These are phyloP conservation scores for Botrytis fragariae DNA, from an alignment of 2,329 filamentous ascomycete genomes.

Conservation along the genomic window DNA sequence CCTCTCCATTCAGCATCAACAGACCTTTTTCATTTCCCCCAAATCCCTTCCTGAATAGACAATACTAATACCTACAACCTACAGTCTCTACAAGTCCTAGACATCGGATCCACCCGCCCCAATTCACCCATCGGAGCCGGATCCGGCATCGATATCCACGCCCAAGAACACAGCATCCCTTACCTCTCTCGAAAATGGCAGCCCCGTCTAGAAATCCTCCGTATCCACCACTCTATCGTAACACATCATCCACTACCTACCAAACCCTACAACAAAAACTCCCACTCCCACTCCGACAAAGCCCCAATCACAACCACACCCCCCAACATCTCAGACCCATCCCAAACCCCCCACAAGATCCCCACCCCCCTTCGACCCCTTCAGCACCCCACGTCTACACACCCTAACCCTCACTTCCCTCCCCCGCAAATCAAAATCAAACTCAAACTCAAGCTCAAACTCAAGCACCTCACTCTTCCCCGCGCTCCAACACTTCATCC, in stretches of 20 bases:
- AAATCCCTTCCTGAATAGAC: not conserved
- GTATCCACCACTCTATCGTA: slow-evolving; percentile 59
- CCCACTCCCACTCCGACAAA: too few species aligned
- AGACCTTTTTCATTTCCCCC: not conserved
- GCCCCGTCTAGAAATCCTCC: slow-evolving; percentile 49
- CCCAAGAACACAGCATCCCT: not conserved
- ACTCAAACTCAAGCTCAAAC: too few species aligned
- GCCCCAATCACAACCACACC: slow-evolving; percentile 32
- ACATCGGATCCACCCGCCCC: slow-evolving; percentile 46
- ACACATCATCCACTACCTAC: slow-evolving; percentile 50
- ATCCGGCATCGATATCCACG: not conserved
- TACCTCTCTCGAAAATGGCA: not conserved
- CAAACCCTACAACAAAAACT: too few species aligned
- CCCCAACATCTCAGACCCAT: too few species aligned
- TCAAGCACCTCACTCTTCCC: slow-evolving; percentile 40
- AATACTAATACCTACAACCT: not conserved
- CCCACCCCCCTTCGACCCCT: slow-evolving; percentile 52
- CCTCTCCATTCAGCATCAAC: not conserved
- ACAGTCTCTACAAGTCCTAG: slow-evolving; percentile 48
- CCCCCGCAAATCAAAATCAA: slow-evolving; percentile 50
- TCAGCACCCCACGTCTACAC: slow-evolving; percentile 55
- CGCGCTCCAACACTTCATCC: slow-evolving; percentile 50
- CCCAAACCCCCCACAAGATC: slow-evolving; percentile 32
- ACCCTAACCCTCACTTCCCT: slow-evolving; percentile 54
- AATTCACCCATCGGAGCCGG: not conserved